Base-by-base conservation (phyloP, 139 green algal genomes). In the Coelastrella sp. region DNA sequence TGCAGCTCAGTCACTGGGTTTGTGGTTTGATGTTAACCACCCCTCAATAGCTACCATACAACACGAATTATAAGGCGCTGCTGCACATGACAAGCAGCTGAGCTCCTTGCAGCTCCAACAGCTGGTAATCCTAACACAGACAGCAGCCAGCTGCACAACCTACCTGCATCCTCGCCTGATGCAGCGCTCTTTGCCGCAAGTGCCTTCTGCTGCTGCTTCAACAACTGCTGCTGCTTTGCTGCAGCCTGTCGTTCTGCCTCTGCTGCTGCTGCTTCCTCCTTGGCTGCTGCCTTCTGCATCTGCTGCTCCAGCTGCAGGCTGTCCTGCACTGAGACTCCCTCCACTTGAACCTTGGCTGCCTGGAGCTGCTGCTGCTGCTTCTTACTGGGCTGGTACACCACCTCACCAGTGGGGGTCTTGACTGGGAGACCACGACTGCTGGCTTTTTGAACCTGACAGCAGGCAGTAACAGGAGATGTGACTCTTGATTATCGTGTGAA, bases 241-340 rank as follows among this genome's bases (percentile, higher is more conserved):
- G 57, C 64, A 41, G 38, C 21, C 34, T 66, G 6, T 43, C 51
- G 27, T 15, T 66, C 45, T 32, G 27, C 25, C 34, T 68, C 9
- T 50, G 37, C 53, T 30, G 27, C 41, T 51, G 78, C 53, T 19
- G 51, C 37, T 32, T 57, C 48, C 41, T 85, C 6, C 50, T 63
- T 57, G 15, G 34, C 62, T 34, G 41, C 40, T 53, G 50, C 19
- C 25, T 60, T 38, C 19, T 63, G 30, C 43, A 66, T 59, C 75
- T 72, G 76, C 63, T 87, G 57, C 48, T 79, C 68, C 43, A 37
- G 59, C 81, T 92, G 85, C 82, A 91, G 21, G 34, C 88, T 87
- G 35, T 94, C 91, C 23, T 91, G 73, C 30, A 94, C 85, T 30
- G 72, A 89, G 9, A 95, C 84, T 1, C 89, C 89, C 45, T 84